phyloP scores from a whole-genome alignment of 2,329 filamentous ascomycete species.

The Clonostachys byssicola region DNA sequence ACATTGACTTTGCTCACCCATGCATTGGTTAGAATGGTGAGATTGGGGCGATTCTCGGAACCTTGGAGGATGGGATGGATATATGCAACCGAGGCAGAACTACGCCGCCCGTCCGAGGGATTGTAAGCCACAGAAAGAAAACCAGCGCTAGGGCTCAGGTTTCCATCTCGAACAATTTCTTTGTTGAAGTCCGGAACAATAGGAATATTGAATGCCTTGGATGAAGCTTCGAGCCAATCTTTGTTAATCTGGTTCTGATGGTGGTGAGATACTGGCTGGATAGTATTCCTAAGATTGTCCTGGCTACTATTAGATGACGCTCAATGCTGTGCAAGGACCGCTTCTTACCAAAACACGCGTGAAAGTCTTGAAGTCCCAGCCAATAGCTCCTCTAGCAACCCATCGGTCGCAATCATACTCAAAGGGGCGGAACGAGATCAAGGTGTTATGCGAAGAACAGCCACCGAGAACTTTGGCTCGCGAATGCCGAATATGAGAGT shows the following conservation, averaged over 20 bases:
- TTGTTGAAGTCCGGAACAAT: slow-evolving; percentile 83
- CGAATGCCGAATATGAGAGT: slow-evolving; percentile 86
- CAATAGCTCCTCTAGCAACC: slow-evolving; percentile 76
- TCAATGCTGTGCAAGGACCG: too few species aligned
- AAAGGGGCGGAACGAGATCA: slow-evolving; percentile 90
- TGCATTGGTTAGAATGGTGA: slow-evolving; percentile 82
- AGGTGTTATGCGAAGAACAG: too few species aligned
- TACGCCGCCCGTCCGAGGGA: slow-evolving; percentile 79
- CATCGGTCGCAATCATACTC: slow-evolving; percentile 83
- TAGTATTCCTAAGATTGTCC: slow-evolving; percentile 83
- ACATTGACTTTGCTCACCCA: slow-evolving; percentile 84
- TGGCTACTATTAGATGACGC: too few species aligned
- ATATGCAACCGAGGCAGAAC: slow-evolving; percentile 88
- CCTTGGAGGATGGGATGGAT: slow-evolving; percentile 86
- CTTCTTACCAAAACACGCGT: slow-evolving; percentile 76
- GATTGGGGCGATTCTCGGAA: slow-evolving; percentile 76
- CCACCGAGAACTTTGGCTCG: too few species aligned
- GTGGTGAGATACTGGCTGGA: slow-evolving; percentile 79
- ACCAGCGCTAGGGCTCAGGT: slow-evolving; percentile 71
- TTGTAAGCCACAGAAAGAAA: slow-evolving; percentile 93
- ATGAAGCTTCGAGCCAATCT: slow-evolving; percentile 83
- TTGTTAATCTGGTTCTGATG: slow-evolving; percentile 89
- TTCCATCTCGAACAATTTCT: slow-evolving; percentile 70
- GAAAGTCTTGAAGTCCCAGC: slow-evolving; percentile 84
- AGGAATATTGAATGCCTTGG: slow-evolving; percentile 73